Evolutionary conservation across 2,329 filamentous ascomycete genomes (phyloP).

Genomic region (Colletotrichum caudatum): DNA sequence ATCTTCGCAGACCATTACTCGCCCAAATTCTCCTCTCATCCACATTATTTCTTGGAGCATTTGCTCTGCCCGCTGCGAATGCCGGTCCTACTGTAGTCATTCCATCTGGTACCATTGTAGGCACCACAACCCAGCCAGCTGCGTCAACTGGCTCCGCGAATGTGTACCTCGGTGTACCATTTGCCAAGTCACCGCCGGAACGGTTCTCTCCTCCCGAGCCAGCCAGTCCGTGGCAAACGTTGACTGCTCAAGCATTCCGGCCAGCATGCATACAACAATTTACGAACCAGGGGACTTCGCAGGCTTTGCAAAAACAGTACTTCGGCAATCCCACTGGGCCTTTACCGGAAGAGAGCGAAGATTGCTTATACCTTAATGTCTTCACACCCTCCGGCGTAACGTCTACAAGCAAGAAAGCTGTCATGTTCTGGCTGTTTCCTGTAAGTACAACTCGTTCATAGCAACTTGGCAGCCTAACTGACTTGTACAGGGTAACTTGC

Average conservation of each 20-base stretch:
- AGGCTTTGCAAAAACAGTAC: constrained; percentile 16
- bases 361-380: constrained; percentile 52
- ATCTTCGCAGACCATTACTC: not conserved
- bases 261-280: constrained; percentile 39
- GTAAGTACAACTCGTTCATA: not conserved
- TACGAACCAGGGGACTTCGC: constrained; percentile 5
- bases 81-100: constrained; percentile 22
- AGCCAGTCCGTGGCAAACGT: constrained; percentile 12
- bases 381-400: constrained; percentile 45
- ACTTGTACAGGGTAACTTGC: constrained; percentile 27
- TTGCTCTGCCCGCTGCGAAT: constrained; percentile 14
- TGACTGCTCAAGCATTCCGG: constrained; percentile 25
- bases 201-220: constrained; percentile 34
- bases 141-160: constrained; percentile 25
- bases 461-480: not conserved
- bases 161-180: constrained; percentile 30
- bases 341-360: constrained; percentile 47
- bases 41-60: constrained; percentile 12
- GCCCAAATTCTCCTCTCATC: constrained; percentile 14
- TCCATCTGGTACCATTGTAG: constrained; percentile 24
- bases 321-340: constrained; percentile 34
- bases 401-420: constrained; percentile 37
- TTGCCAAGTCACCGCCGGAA: constrained; percentile 37
- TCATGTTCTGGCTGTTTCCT: constrained; percentile 42
- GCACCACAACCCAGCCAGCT: constrained; percentile 22